phyloP scores from a whole-genome alignment of 192 early-diverging fungal genomes.

The Coemansia sp. region DNA sequence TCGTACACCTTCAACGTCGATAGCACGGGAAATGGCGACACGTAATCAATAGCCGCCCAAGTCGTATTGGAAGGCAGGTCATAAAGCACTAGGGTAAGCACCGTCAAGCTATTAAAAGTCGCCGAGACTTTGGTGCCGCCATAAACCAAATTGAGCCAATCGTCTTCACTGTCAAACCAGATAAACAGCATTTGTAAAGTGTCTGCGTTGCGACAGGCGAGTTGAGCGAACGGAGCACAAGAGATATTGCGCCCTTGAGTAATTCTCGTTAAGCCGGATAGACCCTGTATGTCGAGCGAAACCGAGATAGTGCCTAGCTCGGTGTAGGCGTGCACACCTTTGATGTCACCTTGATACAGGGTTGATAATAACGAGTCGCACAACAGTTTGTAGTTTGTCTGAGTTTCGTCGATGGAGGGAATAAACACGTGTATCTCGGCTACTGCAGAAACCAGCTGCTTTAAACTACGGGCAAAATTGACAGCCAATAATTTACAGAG shows the following conservation, averaged over 20 bases:
- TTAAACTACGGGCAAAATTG: not conserved
- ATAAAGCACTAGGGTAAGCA: too few relatives aligned
- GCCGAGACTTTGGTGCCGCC: not conserved
- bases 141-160: not conserved
- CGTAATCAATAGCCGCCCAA: not conserved
- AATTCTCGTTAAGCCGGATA: not conserved
- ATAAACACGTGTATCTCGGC: not conserved
- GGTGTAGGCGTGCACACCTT: not conserved
- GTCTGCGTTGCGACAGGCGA: not conserved
- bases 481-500: not conserved
- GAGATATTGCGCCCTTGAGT: not conserved
- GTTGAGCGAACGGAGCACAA: not conserved
- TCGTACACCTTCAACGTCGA: not conserved
- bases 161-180: too few relatives aligned
- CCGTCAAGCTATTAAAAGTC: not conserved
- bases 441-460: not conserved
- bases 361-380: not conserved
- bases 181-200: not conserved
- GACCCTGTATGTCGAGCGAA: not conserved
- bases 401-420: not conserved
- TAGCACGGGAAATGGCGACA: not conserved
- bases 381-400: not conserved
- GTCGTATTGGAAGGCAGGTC: too few relatives aligned
- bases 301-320: too few relatives aligned
- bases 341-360: not conserved